A percentile compares a stretch with the other conserved stretches of the same genome.
phyloP scores from a whole-genome alignment of 164 flowering plant species.

The Annona squamosa region DNA sequence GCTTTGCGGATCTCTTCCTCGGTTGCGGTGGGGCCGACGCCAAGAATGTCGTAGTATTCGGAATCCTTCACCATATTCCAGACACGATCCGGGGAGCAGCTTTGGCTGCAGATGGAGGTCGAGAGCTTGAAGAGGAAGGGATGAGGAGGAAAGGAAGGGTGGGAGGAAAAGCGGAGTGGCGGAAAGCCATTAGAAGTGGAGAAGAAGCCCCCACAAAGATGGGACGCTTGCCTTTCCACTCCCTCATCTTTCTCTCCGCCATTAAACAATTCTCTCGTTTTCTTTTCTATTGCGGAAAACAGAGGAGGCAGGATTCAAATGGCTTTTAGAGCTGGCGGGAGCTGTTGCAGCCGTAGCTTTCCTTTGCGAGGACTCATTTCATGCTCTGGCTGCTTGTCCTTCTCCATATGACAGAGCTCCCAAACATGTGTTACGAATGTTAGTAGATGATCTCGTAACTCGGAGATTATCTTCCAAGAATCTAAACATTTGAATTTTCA shows the following conservation, averaged over 20 bases:
- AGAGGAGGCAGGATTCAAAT: neutral
- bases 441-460: too few relatives aligned
- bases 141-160: neutral
- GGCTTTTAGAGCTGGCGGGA: conserved; percentile 1
- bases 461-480: too few relatives aligned
- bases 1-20: conserved; percentile 88
- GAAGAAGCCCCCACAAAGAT: conserved; percentile 2
- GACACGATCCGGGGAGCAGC: neutral
- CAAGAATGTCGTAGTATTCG: conserved; percentile 82
- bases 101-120: neutral
- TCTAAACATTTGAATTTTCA: too few relatives aligned
- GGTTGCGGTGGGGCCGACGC: conserved; percentile 59
- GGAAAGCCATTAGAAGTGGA: conserved; percentile 4
- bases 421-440: too few relatives aligned
- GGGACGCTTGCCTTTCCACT: conserved; percentile 7
- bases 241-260: neutral
- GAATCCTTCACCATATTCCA: conserved; percentile 69
- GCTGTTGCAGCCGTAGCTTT: neutral
- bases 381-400: neutral
- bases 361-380: neutral
- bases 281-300: conserved; percentile 7
- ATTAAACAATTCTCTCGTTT: conserved; percentile 2
- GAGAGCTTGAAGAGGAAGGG: neutral
- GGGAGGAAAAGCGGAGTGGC: neutral
- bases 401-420: too few relatives aligned